Percentiles rank a stretch among this genome's conserved stretches.
Conservation (phyloP, 768 basidiomycete genomes). For the Clavaria fumosa region DNA sequence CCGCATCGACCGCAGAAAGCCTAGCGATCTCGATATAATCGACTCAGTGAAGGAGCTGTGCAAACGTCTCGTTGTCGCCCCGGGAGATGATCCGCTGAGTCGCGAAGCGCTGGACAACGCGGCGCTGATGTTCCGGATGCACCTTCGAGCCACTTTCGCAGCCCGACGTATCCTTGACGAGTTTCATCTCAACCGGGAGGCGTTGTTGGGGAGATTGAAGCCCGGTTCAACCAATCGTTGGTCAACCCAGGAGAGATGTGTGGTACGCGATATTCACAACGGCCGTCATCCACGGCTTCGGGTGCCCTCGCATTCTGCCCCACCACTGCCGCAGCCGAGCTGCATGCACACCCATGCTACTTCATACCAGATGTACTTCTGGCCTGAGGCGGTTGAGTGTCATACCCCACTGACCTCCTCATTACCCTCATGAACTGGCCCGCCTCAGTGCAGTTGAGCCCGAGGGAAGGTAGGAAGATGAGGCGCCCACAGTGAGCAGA, state of each 20-base stretch:
- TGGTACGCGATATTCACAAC: too few species aligned
- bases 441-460: too few species aligned
- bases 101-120: slow-evolving; percentile 74
- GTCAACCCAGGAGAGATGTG: slow-evolving; percentile 98
- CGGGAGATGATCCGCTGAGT: slow-evolving; percentile 66
- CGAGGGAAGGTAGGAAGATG: too few species aligned
- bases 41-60: slow-evolving; percentile 62
- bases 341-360: too few species aligned
- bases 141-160: slow-evolving; percentile 80
- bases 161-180: slow-evolving; percentile 77
- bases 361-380: too few species aligned
- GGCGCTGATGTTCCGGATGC: slow-evolving; percentile 85
- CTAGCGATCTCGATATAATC: slow-evolving; percentile 83
- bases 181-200: slow-evolving; percentile 78
- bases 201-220: slow-evolving; percentile 92
- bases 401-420: too few species aligned
- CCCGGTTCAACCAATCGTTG: slow-evolving; percentile 87
- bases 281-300: too few species aligned
- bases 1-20: slow-evolving; percentile 89
- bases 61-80: slow-evolving; percentile 71
- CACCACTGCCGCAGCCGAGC: too few species aligned
- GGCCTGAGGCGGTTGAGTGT: too few species aligned
- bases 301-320: too few species aligned
- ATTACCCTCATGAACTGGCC: too few species aligned
- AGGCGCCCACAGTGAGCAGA: too few species aligned